Base-by-base conservation (phyloP, 495 filamentous ascomycete species). In the Trichoderma reesei region DNA sequence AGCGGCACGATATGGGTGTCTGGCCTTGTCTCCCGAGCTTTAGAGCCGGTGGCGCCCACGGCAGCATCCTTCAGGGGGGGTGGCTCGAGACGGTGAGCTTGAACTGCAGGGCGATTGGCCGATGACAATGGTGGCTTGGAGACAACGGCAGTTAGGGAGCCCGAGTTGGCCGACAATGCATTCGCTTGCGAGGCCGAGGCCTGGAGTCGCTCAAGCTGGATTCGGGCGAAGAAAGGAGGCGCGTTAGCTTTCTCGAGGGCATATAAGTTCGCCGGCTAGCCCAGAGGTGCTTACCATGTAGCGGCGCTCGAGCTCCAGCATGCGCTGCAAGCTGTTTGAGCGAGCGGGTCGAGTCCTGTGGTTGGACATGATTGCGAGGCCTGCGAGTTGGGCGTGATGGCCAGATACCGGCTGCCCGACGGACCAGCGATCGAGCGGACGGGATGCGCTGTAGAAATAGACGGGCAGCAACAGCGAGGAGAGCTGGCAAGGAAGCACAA, bases 251-350 rank as follows among this genome's bases (percentile, higher is more conserved):
- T n/a, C 18, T 13, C 34, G 26, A 34, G 26, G 18, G 7, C 1
- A 11, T 56, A 33, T 34, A 34, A 34, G 13, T 26, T 3, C 51
- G 5, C 26, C 26, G 26, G 10, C 9, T 18, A 34, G 18, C 20
- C 7, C 5, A 33, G 59, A 61, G 36, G n/a, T 36, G 36, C 76
- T 72, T 75, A 82, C 81, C 79, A 82, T 81, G 72, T 75, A 73
- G 70, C 72, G 74, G 65, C 78, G 78, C 68, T 82, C 81, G 63
- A 82, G 70, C 67, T 82, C 79, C 60, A 82, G 69, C 80, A 83
- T 79, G 37, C 70, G 71, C 65, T 79, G 73, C 56, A 82, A 77
- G 66, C 74, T 80, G 67, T 71, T 73, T 67, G 74, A 68, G 67
- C 75, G 74, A 62, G 60, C 41, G 20, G 51, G 51, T 56, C 51